phyloP scores from a whole-genome alignment of 768 basidiomycete species.

The Leccinellum luteum region DNA sequence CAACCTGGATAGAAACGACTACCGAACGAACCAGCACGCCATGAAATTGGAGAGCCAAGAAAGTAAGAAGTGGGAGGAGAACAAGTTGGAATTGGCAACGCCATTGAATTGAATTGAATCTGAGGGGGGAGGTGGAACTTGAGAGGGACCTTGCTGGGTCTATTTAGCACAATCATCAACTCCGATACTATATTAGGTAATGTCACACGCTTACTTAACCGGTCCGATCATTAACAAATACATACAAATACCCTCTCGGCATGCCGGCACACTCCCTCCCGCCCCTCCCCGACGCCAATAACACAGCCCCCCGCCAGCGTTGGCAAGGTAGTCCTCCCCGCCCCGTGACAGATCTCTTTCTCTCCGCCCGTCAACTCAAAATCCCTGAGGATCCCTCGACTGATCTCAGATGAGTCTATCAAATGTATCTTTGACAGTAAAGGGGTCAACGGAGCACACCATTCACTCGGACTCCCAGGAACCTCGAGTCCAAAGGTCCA shows the following conservation, averaged over 20 bases:
- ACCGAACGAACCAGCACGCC: conserved; percentile 65
- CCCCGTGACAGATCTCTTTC: no score
- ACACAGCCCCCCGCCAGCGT: neutral
- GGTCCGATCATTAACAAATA: conserved; percentile 28
- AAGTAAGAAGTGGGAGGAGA: conserved; percentile 39
- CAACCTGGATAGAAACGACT: conserved; percentile 61
- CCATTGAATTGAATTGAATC: conserved; percentile 37
- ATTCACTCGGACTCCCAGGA: neutral
- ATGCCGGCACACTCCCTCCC: conserved; percentile 17
- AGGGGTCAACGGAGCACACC: neutral
- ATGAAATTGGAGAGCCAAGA: conserved; percentile 71
- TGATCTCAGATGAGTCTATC: neutral
- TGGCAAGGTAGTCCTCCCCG: neutral
- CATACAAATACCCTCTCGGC: conserved; percentile 19
- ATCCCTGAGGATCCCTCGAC: neutral
- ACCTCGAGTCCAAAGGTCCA: neutral
- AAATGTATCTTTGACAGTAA: neutral
- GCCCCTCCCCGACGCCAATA: neutral
- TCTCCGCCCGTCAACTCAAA: neutral
- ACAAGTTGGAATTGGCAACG: neutral
- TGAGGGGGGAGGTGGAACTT: conserved; percentile 13
- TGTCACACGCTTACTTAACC: conserved; percentile 28
- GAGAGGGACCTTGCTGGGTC: conserved; percentile 5
- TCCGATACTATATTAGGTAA: neutral
- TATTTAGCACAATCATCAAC: conserved; percentile 27